These are phyloP conservation scores for Saccharum spontaneum DNA, from an alignment of 176 grass and related monocot genomes.

Conservation along the genomic window DNA sequence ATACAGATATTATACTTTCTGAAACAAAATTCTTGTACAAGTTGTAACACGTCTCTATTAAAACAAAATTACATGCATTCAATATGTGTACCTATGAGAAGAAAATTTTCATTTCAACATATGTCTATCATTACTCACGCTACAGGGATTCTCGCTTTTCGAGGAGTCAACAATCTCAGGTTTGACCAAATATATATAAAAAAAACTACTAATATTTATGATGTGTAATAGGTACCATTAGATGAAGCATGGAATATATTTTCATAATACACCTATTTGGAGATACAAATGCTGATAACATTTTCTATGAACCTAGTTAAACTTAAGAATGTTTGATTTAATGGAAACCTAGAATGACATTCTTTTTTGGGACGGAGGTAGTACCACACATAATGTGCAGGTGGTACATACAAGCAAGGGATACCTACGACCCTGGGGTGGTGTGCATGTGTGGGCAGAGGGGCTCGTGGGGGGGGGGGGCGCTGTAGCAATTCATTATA, in stretches of 20 bases:
- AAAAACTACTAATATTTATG: not conserved
- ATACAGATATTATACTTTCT: not conserved
- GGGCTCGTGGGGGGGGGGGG: too few species aligned
- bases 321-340: not conserved
- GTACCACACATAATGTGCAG: not conserved
- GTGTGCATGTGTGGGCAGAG: too few species aligned
- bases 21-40: not conserved
- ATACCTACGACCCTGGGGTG: too few species aligned
- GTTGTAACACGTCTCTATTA: not conserved
- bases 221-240: not conserved
- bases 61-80: not conserved
- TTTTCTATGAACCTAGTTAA: not conserved
- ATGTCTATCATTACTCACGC: not conserved
- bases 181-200: not conserved
- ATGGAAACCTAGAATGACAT: not conserved
- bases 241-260: not conserved
- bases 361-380: too few species aligned
- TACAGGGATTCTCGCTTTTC: not conserved
- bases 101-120: not conserved
- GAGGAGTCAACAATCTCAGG: not conserved
- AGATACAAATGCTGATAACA: not conserved
- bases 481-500: not conserved
- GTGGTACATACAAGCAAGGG: not conserved
- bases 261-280: too few species aligned
- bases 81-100: not conserved